Conservation (phyloP, 2,329 filamentous ascomycete genomes). For the Microsporum audouinii region DNA sequence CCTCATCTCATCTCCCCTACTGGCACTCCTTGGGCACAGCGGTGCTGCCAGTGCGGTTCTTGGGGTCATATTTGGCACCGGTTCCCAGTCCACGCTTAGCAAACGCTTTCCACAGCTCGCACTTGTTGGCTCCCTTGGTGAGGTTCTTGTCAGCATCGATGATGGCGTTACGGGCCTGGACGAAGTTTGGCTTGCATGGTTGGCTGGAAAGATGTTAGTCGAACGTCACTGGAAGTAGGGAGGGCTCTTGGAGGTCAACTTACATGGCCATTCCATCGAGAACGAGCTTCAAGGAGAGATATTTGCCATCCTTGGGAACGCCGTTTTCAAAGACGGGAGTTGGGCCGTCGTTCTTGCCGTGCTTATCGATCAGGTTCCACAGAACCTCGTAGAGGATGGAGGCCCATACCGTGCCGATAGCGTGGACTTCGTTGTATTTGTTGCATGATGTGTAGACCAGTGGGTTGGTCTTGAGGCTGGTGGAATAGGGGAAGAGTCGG, state of each 20-base stretch:
- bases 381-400: conserved; percentile 12
- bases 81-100: conserved; percentile 12
- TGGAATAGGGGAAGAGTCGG: conserved; percentile 10
- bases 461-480: conserved; percentile 9
- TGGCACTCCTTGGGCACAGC: not conserved
- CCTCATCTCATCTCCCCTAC: not conserved
- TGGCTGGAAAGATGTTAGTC: not conserved
- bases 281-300: conserved; percentile 12
- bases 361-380: conserved; percentile 13
- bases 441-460: conserved; percentile 9
- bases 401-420: conserved; percentile 11
- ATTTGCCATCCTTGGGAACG: conserved; percentile 12
- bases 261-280: conserved; percentile 13
- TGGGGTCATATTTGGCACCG: not conserved
- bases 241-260: not conserved
- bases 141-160: conserved; percentile 12
- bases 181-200: conserved; percentile 13
- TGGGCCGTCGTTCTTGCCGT: conserved; percentile 12
- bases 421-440: conserved; percentile 6
- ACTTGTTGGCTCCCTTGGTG: conserved; percentile 10
- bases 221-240: not conserved
- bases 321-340: conserved; percentile 5
- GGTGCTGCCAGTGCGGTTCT: not conserved
- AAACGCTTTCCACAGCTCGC: conserved; percentile 12
- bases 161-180: conserved; percentile 13